Conservation (phyloP, 805 yeast species). For the Saccharomycopsis lassenensis region DNA sequence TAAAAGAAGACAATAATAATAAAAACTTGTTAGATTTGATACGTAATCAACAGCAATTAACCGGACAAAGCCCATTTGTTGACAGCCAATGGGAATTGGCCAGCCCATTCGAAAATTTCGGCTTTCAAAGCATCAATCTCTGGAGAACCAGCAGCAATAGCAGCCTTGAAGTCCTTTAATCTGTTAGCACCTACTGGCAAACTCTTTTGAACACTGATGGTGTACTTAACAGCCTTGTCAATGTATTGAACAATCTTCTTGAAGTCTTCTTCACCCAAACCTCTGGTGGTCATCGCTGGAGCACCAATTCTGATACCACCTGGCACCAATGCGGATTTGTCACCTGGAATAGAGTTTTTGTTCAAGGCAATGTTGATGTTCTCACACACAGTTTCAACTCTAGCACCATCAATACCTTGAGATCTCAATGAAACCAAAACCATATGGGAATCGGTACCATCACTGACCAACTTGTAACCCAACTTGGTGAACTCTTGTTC, state of each 20-base stretch:
- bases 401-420: conserved; percentile 81
- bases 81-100: conserved; percentile 63
- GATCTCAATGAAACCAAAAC: conserved; percentile 74
- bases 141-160: conserved; percentile 59
- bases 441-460: conserved; percentile 93
- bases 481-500: conserved; percentile 52
- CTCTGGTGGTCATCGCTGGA: conserved; percentile 98
- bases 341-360: conserved; percentile 95
- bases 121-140: conserved; percentile 56
- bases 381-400: conserved; percentile 85
- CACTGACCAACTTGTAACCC: conserved; percentile 73
- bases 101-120: conserved; percentile 89
- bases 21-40: no score
- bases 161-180: conserved; percentile 90
- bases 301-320: conserved; percentile 96
- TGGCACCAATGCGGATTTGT: conserved; percentile 90
- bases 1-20: conserved; percentile 25
- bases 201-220: conserved; percentile 55
- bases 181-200: conserved; percentile 90
- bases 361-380: conserved; percentile 87
- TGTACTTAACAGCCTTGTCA: conserved; percentile 64
- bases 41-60: conserved; percentile 1
- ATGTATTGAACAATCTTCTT: conserved; percentile 70
- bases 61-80: conserved; percentile 18
- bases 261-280: conserved; percentile 71